These are phyloP conservation scores for Thymus quinquecostatus DNA, from an alignment of 257 asterid species.

Conservation along the genomic window DNA sequence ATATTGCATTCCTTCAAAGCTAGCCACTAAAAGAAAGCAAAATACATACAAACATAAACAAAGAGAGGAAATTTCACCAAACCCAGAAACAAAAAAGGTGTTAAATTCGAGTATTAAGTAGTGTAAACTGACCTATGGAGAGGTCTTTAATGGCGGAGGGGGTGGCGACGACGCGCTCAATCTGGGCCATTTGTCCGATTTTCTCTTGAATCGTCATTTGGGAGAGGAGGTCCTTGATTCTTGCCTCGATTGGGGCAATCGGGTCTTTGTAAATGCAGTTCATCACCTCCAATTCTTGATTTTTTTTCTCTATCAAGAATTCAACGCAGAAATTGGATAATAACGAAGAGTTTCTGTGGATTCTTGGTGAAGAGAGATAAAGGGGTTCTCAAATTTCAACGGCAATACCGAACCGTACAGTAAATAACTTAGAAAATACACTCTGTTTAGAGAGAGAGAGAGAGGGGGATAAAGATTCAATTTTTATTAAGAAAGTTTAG, in stretches of 20 bases:
- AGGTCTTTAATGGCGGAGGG: constrained; percentile 61
- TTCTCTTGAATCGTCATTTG: constrained; percentile 78
- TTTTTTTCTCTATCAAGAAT: not conserved
- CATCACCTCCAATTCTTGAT: constrained; percentile 39
- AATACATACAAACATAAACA: constrained; percentile 3
- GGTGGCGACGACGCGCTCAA: constrained; percentile 68
- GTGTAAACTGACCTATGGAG: constrained; percentile 44
- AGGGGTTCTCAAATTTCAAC: not conserved
- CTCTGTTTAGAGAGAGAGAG: too few relatives aligned
- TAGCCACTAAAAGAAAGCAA: not conserved
- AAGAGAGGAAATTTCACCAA: not conserved
- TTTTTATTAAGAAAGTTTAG: too few relatives aligned
- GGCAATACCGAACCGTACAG: constrained; percentile 10
- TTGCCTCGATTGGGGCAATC: constrained; percentile 52
- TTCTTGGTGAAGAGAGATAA: not conserved
- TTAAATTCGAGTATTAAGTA: too few relatives aligned
- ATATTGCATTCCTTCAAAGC: not conserved
- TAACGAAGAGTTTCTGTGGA: not conserved
- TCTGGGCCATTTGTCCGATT: constrained; percentile 79
- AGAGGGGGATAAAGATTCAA: too few relatives aligned
- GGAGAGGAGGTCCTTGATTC: constrained; percentile 68
- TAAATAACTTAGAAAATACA: not conserved
- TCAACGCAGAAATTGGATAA: not conserved
- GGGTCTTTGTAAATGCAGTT: constrained; percentile 61
- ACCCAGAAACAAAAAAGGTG: not conserved